phyloP scores from a whole-genome alignment of 129 eudicot genomes.

The Lactuca sativa region DNA sequence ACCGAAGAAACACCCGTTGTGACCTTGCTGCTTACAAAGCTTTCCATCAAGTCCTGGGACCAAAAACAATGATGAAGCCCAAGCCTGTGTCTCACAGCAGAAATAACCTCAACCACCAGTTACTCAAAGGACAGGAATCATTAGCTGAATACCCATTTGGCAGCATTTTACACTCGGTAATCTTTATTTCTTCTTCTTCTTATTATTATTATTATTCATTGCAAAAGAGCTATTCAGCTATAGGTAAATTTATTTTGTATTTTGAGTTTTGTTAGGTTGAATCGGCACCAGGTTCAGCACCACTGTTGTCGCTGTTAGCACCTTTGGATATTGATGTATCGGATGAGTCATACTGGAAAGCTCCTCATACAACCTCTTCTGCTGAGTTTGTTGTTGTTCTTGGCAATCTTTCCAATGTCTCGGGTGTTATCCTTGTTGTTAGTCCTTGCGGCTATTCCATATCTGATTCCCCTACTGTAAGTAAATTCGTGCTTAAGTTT shows the following conservation, averaged over 20 bases:
- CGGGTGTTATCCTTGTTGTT: constrained; percentile 64
- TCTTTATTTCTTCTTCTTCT: background rate
- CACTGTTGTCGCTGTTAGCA: constrained; percentile 66
- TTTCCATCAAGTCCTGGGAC: constrained; percentile 54
- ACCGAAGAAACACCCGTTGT: constrained; percentile 63
- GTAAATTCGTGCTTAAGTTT: constrained; percentile 33
- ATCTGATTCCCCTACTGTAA: constrained; percentile 87
- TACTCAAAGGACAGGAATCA: constrained; percentile 78
- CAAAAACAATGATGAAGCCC: constrained; percentile 26
- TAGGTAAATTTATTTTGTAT: background rate
- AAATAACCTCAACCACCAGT: constrained; percentile 33
- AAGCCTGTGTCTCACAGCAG: too few relatives aligned
- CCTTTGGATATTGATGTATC: constrained; percentile 64
- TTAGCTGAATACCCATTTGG: constrained; percentile 89
- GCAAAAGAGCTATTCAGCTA: too few relatives aligned
- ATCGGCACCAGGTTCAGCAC: constrained; percentile 86
- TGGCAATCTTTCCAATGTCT: constrained; percentile 70
- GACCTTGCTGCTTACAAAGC: constrained; percentile 66
- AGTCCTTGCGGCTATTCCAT: constrained; percentile 86
- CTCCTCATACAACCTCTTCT: constrained; percentile 61
- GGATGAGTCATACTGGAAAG: constrained; percentile 80
- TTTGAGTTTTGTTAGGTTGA: constrained; percentile 52
- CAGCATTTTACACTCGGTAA: constrained; percentile 81
- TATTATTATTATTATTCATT: background rate
- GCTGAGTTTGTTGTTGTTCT: constrained; percentile 80